Evolutionary conservation across 2,329 filamentous ascomycete genomes (phyloP), one percentile per base, ranked within the genome.

Genomic region (Aureobasidium sp.): DNA sequence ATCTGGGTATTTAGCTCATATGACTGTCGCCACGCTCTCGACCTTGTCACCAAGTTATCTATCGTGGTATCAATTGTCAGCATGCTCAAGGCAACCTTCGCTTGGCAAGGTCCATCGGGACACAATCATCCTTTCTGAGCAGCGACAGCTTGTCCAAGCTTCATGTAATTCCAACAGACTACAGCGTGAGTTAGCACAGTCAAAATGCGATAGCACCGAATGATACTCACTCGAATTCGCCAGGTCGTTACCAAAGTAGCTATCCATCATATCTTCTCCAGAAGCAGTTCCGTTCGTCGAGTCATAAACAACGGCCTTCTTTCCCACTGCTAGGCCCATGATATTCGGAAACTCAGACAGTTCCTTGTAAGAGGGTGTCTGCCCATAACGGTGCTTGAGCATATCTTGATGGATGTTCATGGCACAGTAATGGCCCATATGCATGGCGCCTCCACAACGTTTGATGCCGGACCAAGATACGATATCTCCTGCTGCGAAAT

Each of bases 381-480:
- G 40, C 73, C 70, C 40, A 39, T 69, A 48, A 83, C 71, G 70
- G 89, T 84, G 27, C 79, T 75, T 73, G 87, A 82, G 74, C 89
- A 82, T 60, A 88, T 81, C 70, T 92, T 92, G 59, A 80, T 74
- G 7, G 84, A 88, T 3, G 82, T 82, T 64, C 81, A 79, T 68
- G 19, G 40, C 54, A 19, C 42, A 47, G 11, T 58, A 58, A 12
- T 85, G 82, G 40, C 88, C 89, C 78, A 86, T 85, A 69, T 88
- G 83, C 81, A 92, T 89, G 37, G 89, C 89, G 17, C 79, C 83
- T 27, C 89, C 89, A 68, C 86, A 90, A 48, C 89, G 86, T 77
- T 91, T 92, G 76, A 93, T 91, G 47, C 88, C 89, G 0, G 86
- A 82, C 89, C 89, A 92, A 52, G 78, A 76, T 35, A 81, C 82